Evolutionary conservation across 2,329 filamentous ascomycete species (phyloP).

Genomic region (Cercospora canescens): DNA sequence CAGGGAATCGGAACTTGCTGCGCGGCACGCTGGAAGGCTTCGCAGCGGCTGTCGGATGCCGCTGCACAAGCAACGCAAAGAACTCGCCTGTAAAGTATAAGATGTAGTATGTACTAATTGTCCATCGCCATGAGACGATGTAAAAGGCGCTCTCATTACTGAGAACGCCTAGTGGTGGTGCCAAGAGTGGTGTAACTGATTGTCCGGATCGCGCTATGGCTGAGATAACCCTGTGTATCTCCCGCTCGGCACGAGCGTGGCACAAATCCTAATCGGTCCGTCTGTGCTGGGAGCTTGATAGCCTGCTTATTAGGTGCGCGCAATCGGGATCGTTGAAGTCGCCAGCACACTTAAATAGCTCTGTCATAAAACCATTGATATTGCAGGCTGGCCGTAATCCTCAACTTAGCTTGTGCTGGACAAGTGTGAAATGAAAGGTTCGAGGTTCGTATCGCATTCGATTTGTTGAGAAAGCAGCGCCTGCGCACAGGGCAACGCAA

Average conservation of each 20-base stretch:
- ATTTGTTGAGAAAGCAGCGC: not conserved
- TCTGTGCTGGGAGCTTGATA: not conserved
- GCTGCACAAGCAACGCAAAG: not conserved
- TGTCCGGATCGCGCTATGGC: not conserved
- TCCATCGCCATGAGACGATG: not conserved
- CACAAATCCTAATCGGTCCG: not conserved
- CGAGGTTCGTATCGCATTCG: not conserved
- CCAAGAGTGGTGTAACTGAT: constrained; percentile 2
- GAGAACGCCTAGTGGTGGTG: not conserved
- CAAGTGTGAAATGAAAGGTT: not conserved
- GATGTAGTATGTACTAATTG: not conserved
- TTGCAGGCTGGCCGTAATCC: not conserved
- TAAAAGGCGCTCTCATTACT: not conserved
- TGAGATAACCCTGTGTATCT: not conserved
- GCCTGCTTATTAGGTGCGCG: not conserved
- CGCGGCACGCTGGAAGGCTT: not conserved
- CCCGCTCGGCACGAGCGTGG: not conserved
- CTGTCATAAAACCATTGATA: not conserved
- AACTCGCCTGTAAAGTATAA: not conserved
- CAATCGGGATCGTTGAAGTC: not conserved
- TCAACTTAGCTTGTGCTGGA: not conserved
- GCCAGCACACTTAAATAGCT: not conserved
- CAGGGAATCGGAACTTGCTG: not conserved
- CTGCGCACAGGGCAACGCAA: not conserved
- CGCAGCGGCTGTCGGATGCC: not conserved